These are phyloP conservation scores for Fusarium chaquense DNA, from an alignment of 2,329 filamentous ascomycete species.

Conservation along the genomic window DNA sequence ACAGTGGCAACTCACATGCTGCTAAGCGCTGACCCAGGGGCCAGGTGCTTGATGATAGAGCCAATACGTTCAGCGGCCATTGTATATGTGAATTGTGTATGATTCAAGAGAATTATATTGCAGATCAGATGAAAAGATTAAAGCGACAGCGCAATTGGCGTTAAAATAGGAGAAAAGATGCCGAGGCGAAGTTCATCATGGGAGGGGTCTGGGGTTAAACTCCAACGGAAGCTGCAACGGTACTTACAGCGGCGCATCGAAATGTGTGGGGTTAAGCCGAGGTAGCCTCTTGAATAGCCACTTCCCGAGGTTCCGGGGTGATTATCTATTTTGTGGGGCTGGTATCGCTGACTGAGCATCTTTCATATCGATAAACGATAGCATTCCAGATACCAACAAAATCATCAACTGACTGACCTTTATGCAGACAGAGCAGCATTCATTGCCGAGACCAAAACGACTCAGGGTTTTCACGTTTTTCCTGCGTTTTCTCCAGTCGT, in stretches of 20 bases:
- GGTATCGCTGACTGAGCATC: conserved; percentile 1
- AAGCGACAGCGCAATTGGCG: conserved; percentile 9
- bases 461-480: no score
- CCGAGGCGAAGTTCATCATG: conserved; percentile 40
- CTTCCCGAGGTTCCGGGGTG: conserved; percentile 37
- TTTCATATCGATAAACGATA: background rate
- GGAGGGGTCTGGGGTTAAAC: conserved; percentile 34
- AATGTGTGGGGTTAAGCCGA: conserved; percentile 50
- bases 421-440: no score
- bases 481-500: no score
- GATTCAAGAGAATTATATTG: background rate
- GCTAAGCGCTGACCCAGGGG: conserved; percentile 77
- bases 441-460: background rate
- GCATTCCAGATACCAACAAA: conserved; percentile 1
- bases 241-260: conserved; percentile 28
- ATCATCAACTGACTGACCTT: background rate
- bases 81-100: conserved; percentile 46
- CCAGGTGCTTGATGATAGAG: conserved; percentile 88
- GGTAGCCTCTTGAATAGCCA: conserved; percentile 41
- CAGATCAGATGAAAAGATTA: background rate
- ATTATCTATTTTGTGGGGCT: conserved; percentile 23
- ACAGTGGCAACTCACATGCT: conserved; percentile 74
- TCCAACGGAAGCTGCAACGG: conserved; percentile 40
- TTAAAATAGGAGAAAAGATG: conserved; percentile 37
- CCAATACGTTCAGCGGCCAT: conserved; percentile 90